Evolutionary conservation across 2,329 filamentous ascomycete genomes (phyloP).

Genomic region (Apiospora kogelbergensis): DNA sequence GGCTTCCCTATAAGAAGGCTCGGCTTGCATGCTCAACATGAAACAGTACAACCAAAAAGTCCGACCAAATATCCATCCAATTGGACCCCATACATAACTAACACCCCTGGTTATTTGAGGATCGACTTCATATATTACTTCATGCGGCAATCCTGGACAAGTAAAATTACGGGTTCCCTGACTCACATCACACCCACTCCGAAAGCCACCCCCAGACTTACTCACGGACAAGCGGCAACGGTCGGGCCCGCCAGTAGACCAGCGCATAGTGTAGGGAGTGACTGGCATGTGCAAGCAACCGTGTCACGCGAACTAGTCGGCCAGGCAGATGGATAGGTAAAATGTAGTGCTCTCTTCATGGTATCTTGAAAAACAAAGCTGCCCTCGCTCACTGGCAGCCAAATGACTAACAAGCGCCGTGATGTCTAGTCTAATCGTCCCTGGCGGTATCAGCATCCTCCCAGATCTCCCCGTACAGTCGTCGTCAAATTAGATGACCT

Average conservation of each 20-base stretch:
- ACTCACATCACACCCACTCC: neutral
- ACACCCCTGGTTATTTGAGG: neutral
- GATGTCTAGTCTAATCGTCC: neutral
- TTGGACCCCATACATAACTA: neutral
- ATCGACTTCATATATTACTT: neutral
- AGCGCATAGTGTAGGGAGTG: too few species aligned
- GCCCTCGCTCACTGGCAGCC: conserved; percentile 5
- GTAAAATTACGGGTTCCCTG: neutral
- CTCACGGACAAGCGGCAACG: neutral
- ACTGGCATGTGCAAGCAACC: too few species aligned
- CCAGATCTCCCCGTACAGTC: conserved; percentile 11
- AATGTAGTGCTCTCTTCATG: neutral
- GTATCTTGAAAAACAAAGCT: conserved; percentile 7
- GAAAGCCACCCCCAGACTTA: neutral
- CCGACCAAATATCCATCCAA: neutral
- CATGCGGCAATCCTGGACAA: neutral
- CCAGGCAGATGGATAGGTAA: neutral
- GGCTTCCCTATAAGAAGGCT: neutral
- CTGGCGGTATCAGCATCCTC: neutral
- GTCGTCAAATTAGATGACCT: conserved; percentile 12
- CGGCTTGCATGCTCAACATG: neutral
- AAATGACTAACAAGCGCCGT: neutral
- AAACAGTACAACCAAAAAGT: neutral
- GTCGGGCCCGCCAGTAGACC: neutral
- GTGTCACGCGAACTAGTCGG: neutral